Percentiles rank a stretch among this genome's conserved stretches.
Conservation (phyloP, 306 rosid genomes). For the Hippophae gyantsensis region DNA sequence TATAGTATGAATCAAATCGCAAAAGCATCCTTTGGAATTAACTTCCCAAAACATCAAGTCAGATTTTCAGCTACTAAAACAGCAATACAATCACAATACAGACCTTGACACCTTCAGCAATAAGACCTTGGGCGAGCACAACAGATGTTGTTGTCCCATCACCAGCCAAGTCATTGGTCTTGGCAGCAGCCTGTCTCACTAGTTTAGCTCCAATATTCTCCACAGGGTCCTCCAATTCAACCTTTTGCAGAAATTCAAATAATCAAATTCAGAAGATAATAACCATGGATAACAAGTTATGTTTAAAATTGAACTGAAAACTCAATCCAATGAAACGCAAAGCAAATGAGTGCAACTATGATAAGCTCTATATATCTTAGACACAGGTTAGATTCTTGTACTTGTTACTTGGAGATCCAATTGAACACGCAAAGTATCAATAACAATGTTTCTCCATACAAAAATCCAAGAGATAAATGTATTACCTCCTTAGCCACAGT, state of each 20-base stretch:
- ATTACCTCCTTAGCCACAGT: conserved; percentile 88
- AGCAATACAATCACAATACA: background rate
- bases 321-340: background rate
- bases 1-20: background rate
- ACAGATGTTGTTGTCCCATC: conserved; percentile 98
- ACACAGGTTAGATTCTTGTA: too few species aligned
- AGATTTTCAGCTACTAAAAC: background rate
- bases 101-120: conserved; percentile 95
- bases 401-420: too few species aligned
- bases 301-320: too few species aligned
- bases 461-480: background rate
- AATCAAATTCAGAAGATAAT: background rate
- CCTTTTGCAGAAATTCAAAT: conserved; percentile 28
- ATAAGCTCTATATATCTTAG: too few species aligned
- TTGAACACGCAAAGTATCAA: too few species aligned
- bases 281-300: background rate
- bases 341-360: too few species aligned
- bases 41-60: background rate
- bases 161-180: conserved; percentile 98
- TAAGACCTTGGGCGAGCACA: conserved; percentile 97
- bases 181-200: conserved; percentile 98
- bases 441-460: too few species aligned
- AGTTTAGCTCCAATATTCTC: conserved; percentile 98
- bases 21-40: too few species aligned
- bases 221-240: conserved; percentile 97